These are phyloP conservation scores for Pseudogymnoascus sp. DNA, from an alignment of 2,329 filamentous ascomycete species.

Conservation along the genomic window DNA sequence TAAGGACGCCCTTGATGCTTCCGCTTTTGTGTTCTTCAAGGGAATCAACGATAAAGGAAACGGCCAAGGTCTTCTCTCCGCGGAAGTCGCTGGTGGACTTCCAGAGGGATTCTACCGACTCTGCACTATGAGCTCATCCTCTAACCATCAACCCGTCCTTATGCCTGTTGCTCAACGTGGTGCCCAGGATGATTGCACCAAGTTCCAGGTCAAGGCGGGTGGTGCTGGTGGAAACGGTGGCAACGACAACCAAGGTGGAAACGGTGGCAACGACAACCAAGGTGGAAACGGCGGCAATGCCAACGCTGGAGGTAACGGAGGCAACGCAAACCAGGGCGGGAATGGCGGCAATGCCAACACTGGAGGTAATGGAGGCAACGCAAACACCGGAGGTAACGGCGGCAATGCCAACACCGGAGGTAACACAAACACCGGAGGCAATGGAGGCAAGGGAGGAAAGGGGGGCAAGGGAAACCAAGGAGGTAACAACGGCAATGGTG, in stretches of 20 bases:
- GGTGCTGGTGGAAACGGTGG: slow-evolving; percentile 1
- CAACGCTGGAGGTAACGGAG: slow-evolving; percentile 17
- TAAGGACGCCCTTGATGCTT: slow-evolving; percentile 24
- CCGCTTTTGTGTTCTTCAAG: slow-evolving; percentile 34
- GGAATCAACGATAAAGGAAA: slow-evolving; percentile 35
- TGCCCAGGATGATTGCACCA: slow-evolving; percentile 39
- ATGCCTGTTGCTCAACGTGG: slow-evolving; percentile 39
- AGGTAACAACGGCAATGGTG: not conserved
- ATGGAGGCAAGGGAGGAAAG: no score
- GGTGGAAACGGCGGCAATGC: slow-evolving; percentile 14
- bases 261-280: slow-evolving; percentile 21
- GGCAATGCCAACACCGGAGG: slow-evolving; percentile 3
- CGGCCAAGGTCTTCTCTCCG: slow-evolving; percentile 31
- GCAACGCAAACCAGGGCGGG: slow-evolving; percentile 12
- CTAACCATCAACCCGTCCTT: slow-evolving; percentile 37
- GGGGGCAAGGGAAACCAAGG: no score
- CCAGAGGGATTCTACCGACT: slow-evolving; percentile 36
- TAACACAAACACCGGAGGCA: not conserved
- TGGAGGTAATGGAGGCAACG: not conserved
- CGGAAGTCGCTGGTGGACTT: slow-evolving; percentile 32
- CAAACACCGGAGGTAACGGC: not conserved
- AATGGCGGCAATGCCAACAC: not conserved
- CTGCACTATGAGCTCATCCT: slow-evolving; percentile 35
- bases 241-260: slow-evolving; percentile 23
- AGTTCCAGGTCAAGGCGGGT: slow-evolving; percentile 30